These are phyloP conservation scores for Pythium diclinum DNA, from an alignment of 352 stramenopile genomes.

Conservation along the genomic window DNA sequence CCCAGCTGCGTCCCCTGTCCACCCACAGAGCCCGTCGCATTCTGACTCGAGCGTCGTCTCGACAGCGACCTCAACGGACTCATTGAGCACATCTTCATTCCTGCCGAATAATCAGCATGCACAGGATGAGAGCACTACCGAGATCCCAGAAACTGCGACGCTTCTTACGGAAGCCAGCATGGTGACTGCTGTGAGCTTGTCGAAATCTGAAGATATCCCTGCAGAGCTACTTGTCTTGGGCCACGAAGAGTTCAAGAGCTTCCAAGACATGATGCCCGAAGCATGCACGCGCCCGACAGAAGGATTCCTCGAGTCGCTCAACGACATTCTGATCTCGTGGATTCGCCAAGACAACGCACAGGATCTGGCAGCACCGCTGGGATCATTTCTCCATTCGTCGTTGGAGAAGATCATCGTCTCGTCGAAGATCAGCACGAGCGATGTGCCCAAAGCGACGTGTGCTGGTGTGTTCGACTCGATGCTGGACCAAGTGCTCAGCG, in stretches of 20 bases:
- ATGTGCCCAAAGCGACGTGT: constrained; percentile 59
- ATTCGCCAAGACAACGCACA: constrained; percentile 74
- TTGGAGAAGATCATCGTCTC: constrained; percentile 77
- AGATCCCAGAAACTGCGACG: constrained; percentile 11
- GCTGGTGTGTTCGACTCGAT: constrained; percentile 74
- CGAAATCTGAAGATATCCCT: constrained; percentile 42
- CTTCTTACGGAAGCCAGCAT: constrained; percentile 27
- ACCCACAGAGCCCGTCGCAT: constrained; percentile 60
- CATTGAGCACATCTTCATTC: constrained; percentile 77
- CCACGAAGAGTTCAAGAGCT: constrained; percentile 73
- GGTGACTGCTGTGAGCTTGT: constrained; percentile 17
- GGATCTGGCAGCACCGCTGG: constrained; percentile 55
- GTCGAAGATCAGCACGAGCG: constrained; percentile 62
- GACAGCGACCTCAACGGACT: constrained; percentile 52
- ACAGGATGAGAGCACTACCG: constrained; percentile 1
- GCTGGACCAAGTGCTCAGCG: constrained; percentile 75
- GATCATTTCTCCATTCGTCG: constrained; percentile 58
- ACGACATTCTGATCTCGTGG: constrained; percentile 83
- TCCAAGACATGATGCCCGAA: constrained; percentile 68
- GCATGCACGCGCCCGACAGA: constrained; percentile 59
- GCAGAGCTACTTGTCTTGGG: constrained; percentile 55
- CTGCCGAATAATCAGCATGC: constrained; percentile 59
- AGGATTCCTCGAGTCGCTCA: constrained; percentile 74
- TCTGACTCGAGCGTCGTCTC: constrained; percentile 57
- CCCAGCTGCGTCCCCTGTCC: constrained; percentile 52